Evolutionary conservation across 192 early-diverging fungal species (phyloP).

Genomic region (Backusella tuberculispora): DNA sequence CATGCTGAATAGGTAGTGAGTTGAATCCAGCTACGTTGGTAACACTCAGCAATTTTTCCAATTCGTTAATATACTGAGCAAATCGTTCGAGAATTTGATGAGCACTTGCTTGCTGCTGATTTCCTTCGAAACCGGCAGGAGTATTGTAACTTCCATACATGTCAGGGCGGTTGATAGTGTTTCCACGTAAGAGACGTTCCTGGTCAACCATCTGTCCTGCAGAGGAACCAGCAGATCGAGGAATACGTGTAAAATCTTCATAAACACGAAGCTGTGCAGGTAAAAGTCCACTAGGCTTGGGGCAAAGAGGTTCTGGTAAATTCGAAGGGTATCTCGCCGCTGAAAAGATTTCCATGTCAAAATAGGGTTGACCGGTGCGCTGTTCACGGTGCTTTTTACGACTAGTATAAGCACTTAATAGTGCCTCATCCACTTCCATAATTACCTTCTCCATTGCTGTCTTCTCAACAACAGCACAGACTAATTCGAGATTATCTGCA

Average conservation of each 20-base stretch:
- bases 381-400: slow-evolving; percentile 88
- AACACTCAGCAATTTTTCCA: slow-evolving; percentile 75
- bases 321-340: slow-evolving; percentile 80
- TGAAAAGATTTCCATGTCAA: slow-evolving; percentile 81
- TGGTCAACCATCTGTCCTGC: slow-evolving; percentile 19
- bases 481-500: slow-evolving; percentile 92
- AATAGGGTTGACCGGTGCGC: slow-evolving; percentile 83
- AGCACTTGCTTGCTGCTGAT: slow-evolving; percentile 33
- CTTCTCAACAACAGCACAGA: slow-evolving; percentile 93
- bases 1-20: slow-evolving; percentile 77
- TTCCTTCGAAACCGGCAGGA: background rate
- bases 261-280: slow-evolving; percentile 82
- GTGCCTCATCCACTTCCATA: slow-evolving; percentile 91
- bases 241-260: slow-evolving; percentile 79
- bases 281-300: slow-evolving; percentile 82
- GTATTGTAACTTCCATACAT: background rate
- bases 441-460: slow-evolving; percentile 94
- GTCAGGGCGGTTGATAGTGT: background rate
- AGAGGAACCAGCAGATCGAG: slow-evolving; percentile 23
- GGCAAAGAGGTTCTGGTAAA: slow-evolving; percentile 85
- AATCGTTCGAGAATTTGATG: slow-evolving; percentile 66
- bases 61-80: slow-evolving; percentile 66
- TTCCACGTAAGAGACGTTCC: background rate
- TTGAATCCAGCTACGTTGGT: slow-evolving; percentile 58
- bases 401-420: slow-evolving; percentile 67